A percentile compares a stretch with the other conserved stretches of the same genome.
Evolutionary conservation across 2,329 filamentous ascomycete genomes (phyloP).

Genomic region (Epichloe scottii): DNA sequence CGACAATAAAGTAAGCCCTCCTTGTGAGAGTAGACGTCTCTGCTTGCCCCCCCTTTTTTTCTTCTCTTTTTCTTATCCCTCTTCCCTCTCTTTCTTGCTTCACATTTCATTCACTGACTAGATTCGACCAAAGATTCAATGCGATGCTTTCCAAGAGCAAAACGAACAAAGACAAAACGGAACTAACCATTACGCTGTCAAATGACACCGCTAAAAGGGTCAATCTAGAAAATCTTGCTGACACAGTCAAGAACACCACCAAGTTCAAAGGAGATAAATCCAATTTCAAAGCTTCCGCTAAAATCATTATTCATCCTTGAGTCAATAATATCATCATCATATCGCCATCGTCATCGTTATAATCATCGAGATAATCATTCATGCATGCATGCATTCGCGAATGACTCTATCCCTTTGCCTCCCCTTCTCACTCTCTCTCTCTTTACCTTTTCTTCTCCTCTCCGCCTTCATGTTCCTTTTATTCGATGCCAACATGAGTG

Average conservation of each 20-base stretch:
- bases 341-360: constrained; percentile 5
- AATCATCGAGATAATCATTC: constrained; percentile 1
- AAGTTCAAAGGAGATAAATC: constrained; percentile 20
- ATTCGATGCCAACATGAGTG: not conserved
- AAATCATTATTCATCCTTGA: constrained; percentile 16
- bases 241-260: constrained; percentile 20
- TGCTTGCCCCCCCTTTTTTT: not conserved
- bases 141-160: constrained; percentile 2
- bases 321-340: not conserved
- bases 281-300: constrained; percentile 21
- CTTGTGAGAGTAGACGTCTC: not conserved
- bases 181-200: constrained; percentile 23
- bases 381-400: not conserved
- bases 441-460: not conserved
- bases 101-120: not conserved
- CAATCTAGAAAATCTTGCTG: constrained; percentile 20
- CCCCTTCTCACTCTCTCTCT: not conserved
- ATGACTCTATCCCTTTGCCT: not conserved
- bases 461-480: not conserved
- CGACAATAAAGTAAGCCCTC: constrained; percentile 24
- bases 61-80: too few relatives aligned
- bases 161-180: constrained; percentile 23
- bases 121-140: not conserved
- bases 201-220: constrained; percentile 17
- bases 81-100: not conserved